Percentiles rank a stretch among this genome's conserved stretches.
These are phyloP conservation scores for Nyctanthes arbortristis DNA, from an alignment of 257 asterid species.

Conservation along the genomic window DNA sequence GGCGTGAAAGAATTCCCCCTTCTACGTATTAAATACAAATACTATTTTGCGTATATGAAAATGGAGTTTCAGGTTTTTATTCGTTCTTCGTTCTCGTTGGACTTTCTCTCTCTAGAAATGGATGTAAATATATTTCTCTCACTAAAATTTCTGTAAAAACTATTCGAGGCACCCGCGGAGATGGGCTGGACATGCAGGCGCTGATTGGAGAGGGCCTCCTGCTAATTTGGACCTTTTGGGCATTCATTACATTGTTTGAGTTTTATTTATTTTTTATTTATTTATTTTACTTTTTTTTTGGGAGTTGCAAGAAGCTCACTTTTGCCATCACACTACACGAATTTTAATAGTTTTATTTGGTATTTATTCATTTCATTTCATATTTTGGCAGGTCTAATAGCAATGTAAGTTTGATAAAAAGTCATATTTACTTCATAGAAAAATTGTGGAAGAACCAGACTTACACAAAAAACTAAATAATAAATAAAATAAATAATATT, in stretches of 20 bases:
- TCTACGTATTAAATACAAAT: slow-evolving; percentile 20
- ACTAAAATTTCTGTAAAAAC: slow-evolving; percentile 29
- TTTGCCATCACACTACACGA: too few relatives aligned
- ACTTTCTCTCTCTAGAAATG: slow-evolving; percentile 41
- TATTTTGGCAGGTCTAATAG: too few relatives aligned
- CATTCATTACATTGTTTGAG: not conserved
- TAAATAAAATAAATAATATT: too few relatives aligned
- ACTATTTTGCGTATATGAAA: slow-evolving; percentile 27
- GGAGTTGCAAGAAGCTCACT: too few relatives aligned
- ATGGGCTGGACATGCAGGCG: slow-evolving; percentile 22
- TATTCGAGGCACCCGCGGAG: slow-evolving; percentile 36
- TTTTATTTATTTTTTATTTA: too few relatives aligned
- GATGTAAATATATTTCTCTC: slow-evolving; percentile 27
- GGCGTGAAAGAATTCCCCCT: slow-evolving; percentile 26
- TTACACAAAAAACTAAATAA: too few relatives aligned
- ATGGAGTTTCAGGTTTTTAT: slow-evolving; percentile 36
- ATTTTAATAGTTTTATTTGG: too few relatives aligned
- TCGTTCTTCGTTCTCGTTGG: slow-evolving; percentile 38
- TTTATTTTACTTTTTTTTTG: too few relatives aligned
- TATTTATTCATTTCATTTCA: too few relatives aligned
- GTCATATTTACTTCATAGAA: too few relatives aligned
- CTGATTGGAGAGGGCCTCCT: slow-evolving; percentile 1
- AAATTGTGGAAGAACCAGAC: too few relatives aligned
- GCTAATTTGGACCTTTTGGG: not conserved
- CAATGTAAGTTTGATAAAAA: too few relatives aligned